phyloP scores from a whole-genome alignment of 805 yeast species.

The Saccharomyces cerevisiae region DNA sequence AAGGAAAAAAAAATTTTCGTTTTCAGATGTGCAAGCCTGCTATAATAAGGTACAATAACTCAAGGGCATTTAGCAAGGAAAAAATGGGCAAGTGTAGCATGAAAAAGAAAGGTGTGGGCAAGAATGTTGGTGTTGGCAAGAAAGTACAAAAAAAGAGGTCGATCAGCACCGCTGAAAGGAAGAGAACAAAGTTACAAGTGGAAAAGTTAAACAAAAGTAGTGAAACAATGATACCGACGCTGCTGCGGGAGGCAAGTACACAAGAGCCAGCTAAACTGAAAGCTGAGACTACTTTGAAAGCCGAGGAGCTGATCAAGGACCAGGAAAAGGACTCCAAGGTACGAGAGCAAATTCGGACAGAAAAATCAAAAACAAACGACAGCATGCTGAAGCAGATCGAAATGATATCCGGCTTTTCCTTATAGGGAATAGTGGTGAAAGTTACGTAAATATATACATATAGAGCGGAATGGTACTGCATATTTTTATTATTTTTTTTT shows the following conservation, averaged over 20 bases:
- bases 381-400: constrained; percentile 28
- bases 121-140: background rate
- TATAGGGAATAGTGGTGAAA: constrained; percentile 9
- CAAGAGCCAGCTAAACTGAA: background rate
- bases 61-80: background rate
- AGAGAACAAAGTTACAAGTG: constrained; percentile 19
- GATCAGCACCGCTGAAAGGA: constrained; percentile 19
- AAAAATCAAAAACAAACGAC: constrained; percentile 24
- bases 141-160: constrained; percentile 5
- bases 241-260: constrained; percentile 4
- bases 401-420: constrained; percentile 27
- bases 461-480: background rate
- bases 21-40: background rate
- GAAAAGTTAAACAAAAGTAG: constrained; percentile 19
- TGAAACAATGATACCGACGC: constrained; percentile 7
- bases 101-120: constrained; percentile 5
- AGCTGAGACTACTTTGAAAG: constrained; percentile 8
- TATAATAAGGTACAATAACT: background rate
- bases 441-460: background rate
- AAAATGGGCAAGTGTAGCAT: constrained; percentile 2
- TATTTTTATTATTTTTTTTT: background rate
- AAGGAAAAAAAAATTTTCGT: background rate
- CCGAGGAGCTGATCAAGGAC: constrained; percentile 20
- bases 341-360: constrained; percentile 13
- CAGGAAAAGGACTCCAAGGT: constrained; percentile 20